Percentiles rank a stretch among this genome's conserved stretches.
Evolutionary conservation across 2,329 filamentous ascomycete genomes (phyloP).

Genomic region (Diaporthe australafricana): DNA sequence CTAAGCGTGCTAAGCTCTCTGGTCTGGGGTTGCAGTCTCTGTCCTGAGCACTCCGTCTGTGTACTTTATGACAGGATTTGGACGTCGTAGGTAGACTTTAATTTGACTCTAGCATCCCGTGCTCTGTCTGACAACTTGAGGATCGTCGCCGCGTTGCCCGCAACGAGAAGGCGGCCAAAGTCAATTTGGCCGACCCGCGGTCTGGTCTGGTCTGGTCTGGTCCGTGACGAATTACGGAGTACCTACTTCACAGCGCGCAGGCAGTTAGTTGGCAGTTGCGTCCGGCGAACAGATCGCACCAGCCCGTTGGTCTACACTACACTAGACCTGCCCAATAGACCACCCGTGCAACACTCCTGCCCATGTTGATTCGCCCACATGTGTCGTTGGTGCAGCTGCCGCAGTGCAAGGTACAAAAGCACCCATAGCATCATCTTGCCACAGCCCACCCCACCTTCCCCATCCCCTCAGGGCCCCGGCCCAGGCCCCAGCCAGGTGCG

Average conservation of each 20-base stretch:
- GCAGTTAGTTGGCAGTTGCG: background rate
- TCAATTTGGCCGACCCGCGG: background rate
- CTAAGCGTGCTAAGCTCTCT: background rate
- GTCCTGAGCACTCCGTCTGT: background rate
- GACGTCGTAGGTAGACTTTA: too few species aligned
- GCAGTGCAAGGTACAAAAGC: background rate
- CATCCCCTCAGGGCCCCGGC: background rate
- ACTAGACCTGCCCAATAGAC: background rate
- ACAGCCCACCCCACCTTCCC: background rate
- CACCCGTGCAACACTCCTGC: background rate
- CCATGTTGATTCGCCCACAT: conserved; percentile 1
- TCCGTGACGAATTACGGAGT: background rate
- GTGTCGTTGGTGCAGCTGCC: background rate
- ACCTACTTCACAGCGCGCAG: background rate
- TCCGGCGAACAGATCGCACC: background rate
- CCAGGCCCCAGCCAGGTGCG: background rate
- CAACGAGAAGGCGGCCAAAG: conserved; percentile 9
- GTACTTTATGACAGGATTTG: too few species aligned
- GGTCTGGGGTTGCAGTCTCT: background rate
- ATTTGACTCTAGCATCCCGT: background rate
- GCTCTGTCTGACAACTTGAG: background rate
- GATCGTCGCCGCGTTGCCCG: conserved; percentile 15
- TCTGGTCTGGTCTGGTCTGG: background rate
- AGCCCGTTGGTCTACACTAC: background rate
- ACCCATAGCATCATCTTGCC: background rate